These are phyloP conservation scores for Polytrichum commune DNA, from an alignment of 225 moss, liverwort and hornwort species.

Conservation along the genomic window DNA sequence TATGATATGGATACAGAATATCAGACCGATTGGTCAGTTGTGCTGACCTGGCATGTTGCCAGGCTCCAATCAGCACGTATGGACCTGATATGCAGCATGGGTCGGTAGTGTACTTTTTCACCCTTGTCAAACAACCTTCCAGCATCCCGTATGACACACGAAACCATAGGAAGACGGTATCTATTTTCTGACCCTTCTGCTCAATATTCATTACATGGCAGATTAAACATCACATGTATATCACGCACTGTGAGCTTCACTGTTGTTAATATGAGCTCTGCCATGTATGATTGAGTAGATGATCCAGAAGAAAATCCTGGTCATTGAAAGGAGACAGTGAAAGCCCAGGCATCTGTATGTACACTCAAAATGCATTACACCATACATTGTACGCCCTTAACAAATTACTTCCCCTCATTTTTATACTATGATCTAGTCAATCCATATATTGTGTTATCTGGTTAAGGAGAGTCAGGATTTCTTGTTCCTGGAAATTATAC, in stretches of 20 bases:
- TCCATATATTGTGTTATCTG: too few species aligned
- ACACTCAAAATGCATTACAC: too few species aligned
- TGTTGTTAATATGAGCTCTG: slow-evolving; percentile 6
- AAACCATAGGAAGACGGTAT: slow-evolving; percentile 48
- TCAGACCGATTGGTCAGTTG: slow-evolving; percentile 32
- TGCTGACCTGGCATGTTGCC: slow-evolving; percentile 54
- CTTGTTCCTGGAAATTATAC: too few species aligned
- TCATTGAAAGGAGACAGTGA: too few species aligned
- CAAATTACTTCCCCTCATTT: too few species aligned
- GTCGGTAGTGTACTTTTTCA: slow-evolving; percentile 60
- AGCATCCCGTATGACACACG: slow-evolving; percentile 33
- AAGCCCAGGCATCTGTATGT: too few species aligned
- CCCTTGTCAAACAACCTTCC: slow-evolving; percentile 46
- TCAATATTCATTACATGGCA: slow-evolving; percentile 23
- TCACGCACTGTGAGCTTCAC: background rate
- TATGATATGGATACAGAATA: background rate
- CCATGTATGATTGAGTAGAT: slow-evolving; percentile 23
- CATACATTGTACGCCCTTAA: too few species aligned
- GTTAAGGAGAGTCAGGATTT: too few species aligned
- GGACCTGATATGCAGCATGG: slow-evolving; percentile 58
- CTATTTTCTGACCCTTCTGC: slow-evolving; percentile 19
- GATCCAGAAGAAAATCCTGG: slow-evolving; percentile 7
- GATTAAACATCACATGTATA: slow-evolving; percentile 1
- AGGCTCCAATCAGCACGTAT: slow-evolving; percentile 67
- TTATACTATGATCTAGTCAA: too few species aligned